These are phyloP conservation scores for Termitomyces sp. DNA, from an alignment of 768 basidiomycete species.

Conservation along the genomic window DNA sequence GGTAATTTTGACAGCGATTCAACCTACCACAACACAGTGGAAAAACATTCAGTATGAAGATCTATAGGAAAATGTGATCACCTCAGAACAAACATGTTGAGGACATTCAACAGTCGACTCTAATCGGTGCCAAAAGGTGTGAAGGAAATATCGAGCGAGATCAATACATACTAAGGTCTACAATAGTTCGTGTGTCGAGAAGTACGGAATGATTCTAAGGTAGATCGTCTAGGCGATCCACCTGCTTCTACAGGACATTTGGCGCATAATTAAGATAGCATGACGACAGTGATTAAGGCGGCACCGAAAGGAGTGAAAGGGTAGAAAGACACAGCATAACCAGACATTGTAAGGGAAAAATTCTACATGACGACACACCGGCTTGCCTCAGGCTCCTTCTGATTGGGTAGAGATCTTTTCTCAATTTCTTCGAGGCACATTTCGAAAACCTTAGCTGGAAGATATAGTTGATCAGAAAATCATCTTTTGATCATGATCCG, in stretches of 20 bases:
- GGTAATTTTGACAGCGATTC: not conserved
- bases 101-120: not conserved
- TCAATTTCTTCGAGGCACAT: slow-evolving; percentile 81
- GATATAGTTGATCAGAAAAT: slow-evolving; percentile 2
- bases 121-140: not conserved
- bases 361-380: slow-evolving; percentile 36
- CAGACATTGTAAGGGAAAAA: not conserved
- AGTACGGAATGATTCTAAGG: slow-evolving; percentile 7
- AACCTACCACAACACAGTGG: not conserved
- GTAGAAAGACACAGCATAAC: not conserved
- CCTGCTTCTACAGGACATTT: slow-evolving; percentile 1
- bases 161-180: slow-evolving; percentile 11
- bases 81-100: not conserved
- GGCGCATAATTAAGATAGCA: slow-evolving; percentile 1
- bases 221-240: slow-evolving; percentile 2
- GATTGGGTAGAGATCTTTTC: slow-evolving; percentile 57
- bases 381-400: slow-evolving; percentile 31
- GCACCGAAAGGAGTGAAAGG: slow-evolving; percentile 3
- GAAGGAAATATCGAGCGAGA: slow-evolving; percentile 4
- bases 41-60: not conserved
- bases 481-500: not conserved
- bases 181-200: slow-evolving; percentile 10
- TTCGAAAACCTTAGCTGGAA: slow-evolving; percentile 76
- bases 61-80: not conserved
- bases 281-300: not conserved